Conservation (phyloP, 306 rosid genomes). For the Mucuna pruriens region DNA sequence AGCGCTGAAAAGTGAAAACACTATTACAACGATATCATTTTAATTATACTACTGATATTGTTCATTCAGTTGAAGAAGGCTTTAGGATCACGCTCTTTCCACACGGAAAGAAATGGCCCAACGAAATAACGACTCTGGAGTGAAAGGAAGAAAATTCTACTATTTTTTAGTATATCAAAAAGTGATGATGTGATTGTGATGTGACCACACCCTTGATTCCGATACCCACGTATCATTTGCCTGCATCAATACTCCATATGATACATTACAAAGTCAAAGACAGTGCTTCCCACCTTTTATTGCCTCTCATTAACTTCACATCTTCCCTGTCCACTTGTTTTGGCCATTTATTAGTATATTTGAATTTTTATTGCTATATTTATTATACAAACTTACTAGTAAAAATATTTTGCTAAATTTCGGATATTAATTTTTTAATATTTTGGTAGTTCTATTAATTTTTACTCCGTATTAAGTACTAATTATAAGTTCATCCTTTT, state of each 20-base stretch:
- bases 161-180: background rate
- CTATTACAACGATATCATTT: background rate
- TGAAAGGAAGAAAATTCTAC: background rate
- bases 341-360: background rate
- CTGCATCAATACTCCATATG: background rate
- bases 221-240: background rate
- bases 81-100: background rate
- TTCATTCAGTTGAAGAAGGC: background rate
- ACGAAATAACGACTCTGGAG: background rate
- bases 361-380: background rate
- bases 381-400: background rate
- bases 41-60: background rate
- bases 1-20: background rate
- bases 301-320: background rate
- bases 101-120: background rate
- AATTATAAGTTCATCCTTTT: background rate
- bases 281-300: background rate
- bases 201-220: background rate
- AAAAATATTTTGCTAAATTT: background rate
- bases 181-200: background rate
- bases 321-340: background rate
- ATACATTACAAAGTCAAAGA: background rate
- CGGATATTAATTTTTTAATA: background rate
- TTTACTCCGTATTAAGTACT: no score
- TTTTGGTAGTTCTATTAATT: no score